Percentiles rank a stretch among this genome's conserved stretches.
These are phyloP conservation scores for Odonthalia washingtoniensis DNA, from an alignment of 31 red algal genomes.

Conservation along the genomic window DNA sequence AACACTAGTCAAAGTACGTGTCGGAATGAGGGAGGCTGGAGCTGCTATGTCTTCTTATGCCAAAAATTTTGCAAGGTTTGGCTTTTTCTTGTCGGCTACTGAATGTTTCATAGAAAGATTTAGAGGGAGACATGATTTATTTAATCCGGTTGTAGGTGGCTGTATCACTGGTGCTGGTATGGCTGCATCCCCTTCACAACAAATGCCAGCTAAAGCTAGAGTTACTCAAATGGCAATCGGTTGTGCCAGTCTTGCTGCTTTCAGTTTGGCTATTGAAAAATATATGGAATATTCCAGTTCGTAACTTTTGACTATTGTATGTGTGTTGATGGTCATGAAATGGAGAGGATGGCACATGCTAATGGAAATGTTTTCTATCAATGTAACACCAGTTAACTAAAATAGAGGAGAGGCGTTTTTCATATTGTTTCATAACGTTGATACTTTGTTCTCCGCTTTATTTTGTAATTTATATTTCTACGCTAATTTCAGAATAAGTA, in stretches of 20 bases:
- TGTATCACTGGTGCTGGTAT: conserved; percentile 91
- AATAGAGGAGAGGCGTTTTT: no score
- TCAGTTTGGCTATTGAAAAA: conserved; percentile 92
- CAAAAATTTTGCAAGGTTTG: conserved; percentile 93
- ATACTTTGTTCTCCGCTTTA: no score
- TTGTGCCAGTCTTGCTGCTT: conserved; percentile 91
- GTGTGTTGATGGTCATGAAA: no score
- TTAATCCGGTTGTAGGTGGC: conserved; percentile 88
- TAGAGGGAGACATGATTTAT: conserved; percentile 94
- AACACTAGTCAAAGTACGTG: conserved; percentile 72
- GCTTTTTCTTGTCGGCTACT: conserved; percentile 74
- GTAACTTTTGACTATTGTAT: no score
- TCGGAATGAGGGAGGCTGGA: conserved; percentile 75
- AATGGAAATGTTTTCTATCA: no score
- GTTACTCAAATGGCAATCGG: conserved; percentile 93
- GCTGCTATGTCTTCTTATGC: conserved; percentile 75
- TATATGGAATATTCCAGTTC: conserved; percentile 95
- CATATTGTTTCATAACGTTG: no score
- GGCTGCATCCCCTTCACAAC: conserved; percentile 73
- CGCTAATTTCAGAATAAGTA: no score
- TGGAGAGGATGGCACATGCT: no score
- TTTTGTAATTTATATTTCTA: no score
- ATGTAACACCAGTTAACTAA: no score
- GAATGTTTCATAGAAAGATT: conserved; percentile 93
- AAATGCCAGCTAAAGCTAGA: conserved; percentile 63